Evolutionary conservation across 148 eudicot species (phyloP).

Genomic region (Hydrangea macrophylla): DNA sequence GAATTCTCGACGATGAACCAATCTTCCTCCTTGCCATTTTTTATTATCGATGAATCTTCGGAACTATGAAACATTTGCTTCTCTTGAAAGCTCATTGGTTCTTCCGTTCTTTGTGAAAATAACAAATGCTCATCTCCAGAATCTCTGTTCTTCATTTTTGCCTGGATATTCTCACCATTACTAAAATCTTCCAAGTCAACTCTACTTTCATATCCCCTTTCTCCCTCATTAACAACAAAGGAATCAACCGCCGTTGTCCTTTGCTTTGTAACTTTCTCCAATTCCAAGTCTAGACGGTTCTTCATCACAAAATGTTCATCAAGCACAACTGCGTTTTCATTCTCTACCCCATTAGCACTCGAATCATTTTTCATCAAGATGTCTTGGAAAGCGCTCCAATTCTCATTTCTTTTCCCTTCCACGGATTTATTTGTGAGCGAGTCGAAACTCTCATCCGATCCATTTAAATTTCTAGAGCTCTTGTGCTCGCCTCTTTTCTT

Average conservation of each 20-base stretch:
- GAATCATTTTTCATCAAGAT: conserved; percentile 39
- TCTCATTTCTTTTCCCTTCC: conserved; percentile 26
- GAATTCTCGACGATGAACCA: conserved; percentile 47
- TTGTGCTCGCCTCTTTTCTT: conserved; percentile 30
- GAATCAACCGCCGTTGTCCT: conserved; percentile 28
- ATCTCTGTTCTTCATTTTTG: conserved; percentile 27
- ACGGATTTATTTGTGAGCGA: conserved; percentile 8
- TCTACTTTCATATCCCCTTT: conserved; percentile 20
- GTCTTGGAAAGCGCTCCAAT: conserved; percentile 53
- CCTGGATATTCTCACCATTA: conserved; percentile 21
- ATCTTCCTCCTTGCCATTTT: conserved; percentile 36
- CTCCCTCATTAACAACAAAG: conserved; percentile 28
- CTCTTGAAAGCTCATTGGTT: conserved; percentile 5
- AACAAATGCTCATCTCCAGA: conserved; percentile 28
- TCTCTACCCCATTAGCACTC: neutral
- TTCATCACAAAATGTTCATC: conserved; percentile 27
- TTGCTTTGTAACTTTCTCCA: conserved; percentile 22
- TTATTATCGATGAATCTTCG: conserved; percentile 25
- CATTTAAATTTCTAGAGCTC: conserved; percentile 15
- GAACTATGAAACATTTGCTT: conserved; percentile 21
- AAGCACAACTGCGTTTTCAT: conserved; percentile 18
- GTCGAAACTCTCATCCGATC: conserved; percentile 14
- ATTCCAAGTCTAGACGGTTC: conserved; percentile 27
- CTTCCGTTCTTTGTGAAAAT: conserved; percentile 24
- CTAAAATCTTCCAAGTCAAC: conserved; percentile 29